Evolutionary conservation across 2,329 filamentous ascomycete species (phyloP), one percentile per base, ranked within the genome.

Genomic region (Calonectria honghensis): DNA sequence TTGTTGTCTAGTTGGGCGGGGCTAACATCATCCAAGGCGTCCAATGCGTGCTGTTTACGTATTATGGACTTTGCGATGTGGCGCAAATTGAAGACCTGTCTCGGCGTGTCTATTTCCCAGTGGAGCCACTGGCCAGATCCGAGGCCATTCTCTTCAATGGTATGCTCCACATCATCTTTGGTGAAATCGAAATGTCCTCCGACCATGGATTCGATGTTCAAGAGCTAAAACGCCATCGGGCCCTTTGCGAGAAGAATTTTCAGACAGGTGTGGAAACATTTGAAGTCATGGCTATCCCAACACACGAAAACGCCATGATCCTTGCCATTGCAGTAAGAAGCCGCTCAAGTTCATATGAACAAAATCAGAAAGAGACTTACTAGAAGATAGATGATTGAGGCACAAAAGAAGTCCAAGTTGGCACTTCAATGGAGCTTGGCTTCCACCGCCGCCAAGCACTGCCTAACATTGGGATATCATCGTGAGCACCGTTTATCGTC

Each of bases 381-480:
- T 9, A n/a, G 7, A 14, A 13, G 9, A 13, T 45, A 73, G 70
- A 68, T 68, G 31, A 54, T 54, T n/a, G 31, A 69, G 18, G 70
- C 70, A 5, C 54, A 61, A n/a, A 73, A 27, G 4, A 52, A 48
- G 18, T 48, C 70, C 29, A 72, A 59, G 29, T 50, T 72, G 4
- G 50, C 50, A 18, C 61, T 72, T 6, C 69, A 72, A 27, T 68
- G 65, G 45, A 73, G 70, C n/a, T 52, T 73, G 32, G 64, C 65
- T n/a, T 64, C 70, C 6, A 54, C 70, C 18, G 70, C 70, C 13
- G 70, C 65, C 4, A 31, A 37, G 14, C 70, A 73, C 29, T 68
- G 64, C 18, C 65, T 73, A 6, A 68, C 70, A 0, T 18, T 68
- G 2, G 70, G 70, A n/a, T 73, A 73, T 48, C 69, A 72, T 51